Evolutionary conservation across 768 basidiomycete species (phyloP), one percentile per base, ranked within the genome.

Genomic region (Lactarius pseudohatsudake): DNA sequence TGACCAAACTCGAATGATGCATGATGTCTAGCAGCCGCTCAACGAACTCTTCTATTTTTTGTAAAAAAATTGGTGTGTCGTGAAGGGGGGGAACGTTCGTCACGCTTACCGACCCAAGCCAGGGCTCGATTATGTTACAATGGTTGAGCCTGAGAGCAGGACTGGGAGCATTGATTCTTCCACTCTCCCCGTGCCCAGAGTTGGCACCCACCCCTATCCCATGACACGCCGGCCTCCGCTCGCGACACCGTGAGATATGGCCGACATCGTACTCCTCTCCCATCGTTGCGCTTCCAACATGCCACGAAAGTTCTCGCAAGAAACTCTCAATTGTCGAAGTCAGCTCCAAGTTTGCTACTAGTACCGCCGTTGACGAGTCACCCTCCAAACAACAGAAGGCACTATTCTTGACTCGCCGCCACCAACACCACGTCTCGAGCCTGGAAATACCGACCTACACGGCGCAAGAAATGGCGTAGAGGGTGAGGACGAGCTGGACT

Each of bases 361-460:
- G 26, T 26, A 26, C 85, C 34, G 87, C 89, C 26, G 89, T 94
- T 11, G 90, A 91, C 69, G 91, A 93, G 73, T 87, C 86, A 6
- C 82, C 92, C 22, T 90, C 89, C 32, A 92, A 90, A 64, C 91
- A 92, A 72, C 92, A 94, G 76, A 92, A 93, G 72, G 92, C 92
- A 67, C 89, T 88, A 72, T 92, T 92, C 79, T 81, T 91, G 92
- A 71, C 85, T 91, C 18, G 84, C 89, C 3, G 90, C 89, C 26
- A 92, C 92, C 58, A 87, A 91, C 94, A 36, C 81, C 85, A 61
- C 79, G 81, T 50, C 79, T 90, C 76, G 80, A 78, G 5, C 56
- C 63, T 15, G 40, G 63, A 45, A 62, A 40, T 59, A 10, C 54
- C 3, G 61, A 59, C 11, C 28, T 55, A n/a, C 32, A 64, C 11